Base-by-base conservation (phyloP, 1,284 basidiomycete species). In the Papiliotrema flavescens region DNA sequence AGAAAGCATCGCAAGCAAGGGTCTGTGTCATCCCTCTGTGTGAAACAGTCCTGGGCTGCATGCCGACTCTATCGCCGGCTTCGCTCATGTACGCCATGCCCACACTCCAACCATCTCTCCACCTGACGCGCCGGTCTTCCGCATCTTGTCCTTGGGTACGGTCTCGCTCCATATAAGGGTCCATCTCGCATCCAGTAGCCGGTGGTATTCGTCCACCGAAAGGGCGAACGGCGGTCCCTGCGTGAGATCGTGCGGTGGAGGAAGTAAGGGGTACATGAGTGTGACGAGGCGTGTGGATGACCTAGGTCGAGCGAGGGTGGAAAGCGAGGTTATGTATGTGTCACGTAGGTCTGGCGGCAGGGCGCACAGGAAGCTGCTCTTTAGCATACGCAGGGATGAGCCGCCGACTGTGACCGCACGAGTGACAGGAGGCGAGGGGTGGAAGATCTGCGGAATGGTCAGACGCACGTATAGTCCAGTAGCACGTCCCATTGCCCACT, bases 381-480 rank as follows among this genome's bases (percentile, higher is more conserved):
- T 60, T 54, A 62, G 59, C 42, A n/a, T 9, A 13, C 42, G 17
- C 17, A 19, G 15, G 19, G 17, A 39, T 17, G 36, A 3, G 23
- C 32, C 46, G 15, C 19, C 11, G n/a, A 14, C 22, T 32, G 28
- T 6, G 28, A 11, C 28, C 28, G 28, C 6, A 36, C 5, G 46
- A 48, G 19, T 5, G 32, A 19, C n/a, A 37, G 35, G n/a, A 28
- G 44, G 24, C 3, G 15, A 46, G 28, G 14, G 20, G 11, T 28
- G 19, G 5, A 7, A 23, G 19, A 32, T 5, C 28, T 32, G 28
- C 28, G 24, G 40, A 8, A 11, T 20, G 26, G 8, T 8, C 15
- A 14, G 15, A 78, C 83, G 54, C 58, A 85, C 85, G 85, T 86
- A 65, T 85, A 85, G 66, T 87, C 86, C 60, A 84, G 85, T 11